Percentiles rank a stretch among this genome's conserved stretches.
Conservation (phyloP, 148 eudicot species). For the Fagopyrum homotropicum region DNA sequence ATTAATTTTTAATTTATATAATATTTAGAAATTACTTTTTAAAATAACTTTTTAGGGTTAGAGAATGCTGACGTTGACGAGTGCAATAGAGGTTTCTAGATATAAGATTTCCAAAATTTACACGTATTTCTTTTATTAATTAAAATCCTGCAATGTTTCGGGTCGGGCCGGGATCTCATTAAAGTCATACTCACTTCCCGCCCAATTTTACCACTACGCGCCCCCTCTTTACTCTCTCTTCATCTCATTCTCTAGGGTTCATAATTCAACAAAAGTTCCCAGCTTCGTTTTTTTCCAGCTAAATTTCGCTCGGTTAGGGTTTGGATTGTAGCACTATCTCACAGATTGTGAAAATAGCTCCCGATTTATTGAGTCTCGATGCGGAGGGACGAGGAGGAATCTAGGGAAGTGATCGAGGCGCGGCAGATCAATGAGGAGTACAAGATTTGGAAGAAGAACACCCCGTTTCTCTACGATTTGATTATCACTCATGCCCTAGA, state of each 20-base stretch:
- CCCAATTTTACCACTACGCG: constrained; percentile 10
- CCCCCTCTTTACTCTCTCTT: not conserved
- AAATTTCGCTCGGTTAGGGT: not conserved
- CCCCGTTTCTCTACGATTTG: constrained; percentile 77
- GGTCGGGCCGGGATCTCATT: too few species aligned
- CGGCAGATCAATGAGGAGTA: constrained; percentile 77
- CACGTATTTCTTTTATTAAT: too few species aligned
- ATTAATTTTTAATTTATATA: too few species aligned
- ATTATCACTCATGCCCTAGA: constrained; percentile 79
- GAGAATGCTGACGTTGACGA: too few species aligned
- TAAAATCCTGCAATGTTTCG: too few species aligned
- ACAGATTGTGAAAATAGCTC: not conserved
- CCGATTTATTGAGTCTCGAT: constrained; percentile 21
- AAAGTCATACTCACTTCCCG: not conserved
- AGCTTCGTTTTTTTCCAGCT: not conserved
- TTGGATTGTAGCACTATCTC: not conserved
- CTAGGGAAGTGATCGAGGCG: constrained; percentile 72
- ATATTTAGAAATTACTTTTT: too few species aligned
- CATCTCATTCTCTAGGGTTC: not conserved
- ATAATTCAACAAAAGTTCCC: not conserved
- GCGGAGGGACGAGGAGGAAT: constrained; percentile 75
- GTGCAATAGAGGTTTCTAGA: too few species aligned
- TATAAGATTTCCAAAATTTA: too few species aligned
- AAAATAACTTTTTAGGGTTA: too few species aligned
- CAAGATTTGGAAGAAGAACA: constrained; percentile 92